A percentile compares a stretch with the other conserved stretches of the same genome.
phyloP scores from a whole-genome alignment of 495 filamentous ascomycete species.

The Cercophora newfieldiana region DNA sequence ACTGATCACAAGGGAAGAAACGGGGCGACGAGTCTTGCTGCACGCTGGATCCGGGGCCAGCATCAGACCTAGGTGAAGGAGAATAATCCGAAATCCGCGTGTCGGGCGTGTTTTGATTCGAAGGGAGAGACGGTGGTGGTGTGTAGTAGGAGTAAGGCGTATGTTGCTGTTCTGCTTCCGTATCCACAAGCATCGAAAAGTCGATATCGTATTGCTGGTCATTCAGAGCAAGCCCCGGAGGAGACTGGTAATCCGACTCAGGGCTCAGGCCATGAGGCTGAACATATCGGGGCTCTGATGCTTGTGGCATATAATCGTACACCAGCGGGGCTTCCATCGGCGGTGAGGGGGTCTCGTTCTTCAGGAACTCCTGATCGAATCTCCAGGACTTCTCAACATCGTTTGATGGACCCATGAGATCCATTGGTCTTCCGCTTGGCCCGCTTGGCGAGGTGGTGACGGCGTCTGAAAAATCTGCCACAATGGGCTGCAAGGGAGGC shows the following conservation, averaged over 20 bases:
- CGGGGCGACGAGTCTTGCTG: slow-evolving; percentile 26
- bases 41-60: background rate
- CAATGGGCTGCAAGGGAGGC: slow-evolving; percentile 32
- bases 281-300: slow-evolving; percentile 28
- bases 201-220: slow-evolving; percentile 14
- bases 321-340: slow-evolving; percentile 18
- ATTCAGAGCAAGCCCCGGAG: slow-evolving; percentile 26
- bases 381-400: slow-evolving; percentile 37
- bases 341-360: slow-evolving; percentile 42
- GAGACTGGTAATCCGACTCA: slow-evolving; percentile 19
- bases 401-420: slow-evolving; percentile 48
- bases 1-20: slow-evolving; percentile 41
- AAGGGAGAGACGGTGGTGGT: slow-evolving; percentile 44
- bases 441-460: slow-evolving; percentile 19
- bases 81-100: slow-evolving; percentile 40
- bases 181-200: background rate
- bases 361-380: slow-evolving; percentile 42
- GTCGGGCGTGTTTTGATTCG: slow-evolving; percentile 43
- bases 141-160: slow-evolving; percentile 34
- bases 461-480: slow-evolving; percentile 32
- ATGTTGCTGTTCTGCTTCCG: background rate
- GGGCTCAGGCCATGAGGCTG: slow-evolving; percentile 20
- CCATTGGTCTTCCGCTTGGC: slow-evolving; percentile 42
- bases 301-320: slow-evolving; percentile 20
- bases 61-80: slow-evolving; percentile 40